Conservation (phyloP, 2,329 filamentous ascomycete genomes). For the Epichloe festucae region DNA sequence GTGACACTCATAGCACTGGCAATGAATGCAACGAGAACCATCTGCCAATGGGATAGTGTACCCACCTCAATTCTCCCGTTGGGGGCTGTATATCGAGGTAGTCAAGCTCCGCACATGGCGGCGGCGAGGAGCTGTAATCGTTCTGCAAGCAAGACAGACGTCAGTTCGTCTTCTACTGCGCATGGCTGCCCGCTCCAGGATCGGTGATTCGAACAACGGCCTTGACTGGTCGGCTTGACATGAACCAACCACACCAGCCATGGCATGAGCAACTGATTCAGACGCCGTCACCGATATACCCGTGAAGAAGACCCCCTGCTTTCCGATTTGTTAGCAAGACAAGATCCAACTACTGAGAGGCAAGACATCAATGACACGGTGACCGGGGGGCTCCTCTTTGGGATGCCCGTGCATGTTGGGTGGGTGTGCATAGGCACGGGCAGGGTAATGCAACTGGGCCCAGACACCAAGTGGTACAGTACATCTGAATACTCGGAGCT, state of each 20-base stretch:
- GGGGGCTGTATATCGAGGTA: conserved; percentile 39
- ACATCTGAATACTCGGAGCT: conserved; percentile 11
- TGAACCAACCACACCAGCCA: conserved; percentile 4
- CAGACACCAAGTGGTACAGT: conserved; percentile 10
- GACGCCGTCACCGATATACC: conserved; percentile 6
- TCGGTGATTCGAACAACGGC: conserved; percentile 1
- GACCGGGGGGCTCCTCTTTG: conserved; percentile 7
- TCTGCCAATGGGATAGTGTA: conserved; percentile 15
- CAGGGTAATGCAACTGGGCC: conserved; percentile 8
- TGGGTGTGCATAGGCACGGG: conserved; percentile 8
- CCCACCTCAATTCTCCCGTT: conserved; percentile 42
- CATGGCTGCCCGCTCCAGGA: conserved; percentile 2
- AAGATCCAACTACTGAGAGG: conserved; percentile 1
- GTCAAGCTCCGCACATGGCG: conserved; percentile 32
- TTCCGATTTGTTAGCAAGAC: conserved; percentile 6
- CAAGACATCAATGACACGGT: conserved; percentile 9
- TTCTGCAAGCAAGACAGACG: conserved; percentile 22
- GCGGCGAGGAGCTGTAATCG: conserved; percentile 43
- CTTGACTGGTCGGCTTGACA: conserved; percentile 1
- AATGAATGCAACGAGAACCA: conserved; percentile 7
- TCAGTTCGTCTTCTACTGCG: conserved; percentile 12
- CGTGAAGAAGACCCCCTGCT: conserved; percentile 3
- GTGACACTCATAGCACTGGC: conserved; percentile 6
- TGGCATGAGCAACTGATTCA: conserved; percentile 4
- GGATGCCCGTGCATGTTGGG: conserved; percentile 9